These are phyloP conservation scores for Ilex aquifolium DNA, from an alignment of 257 asterid genomes.

Conservation along the genomic window DNA sequence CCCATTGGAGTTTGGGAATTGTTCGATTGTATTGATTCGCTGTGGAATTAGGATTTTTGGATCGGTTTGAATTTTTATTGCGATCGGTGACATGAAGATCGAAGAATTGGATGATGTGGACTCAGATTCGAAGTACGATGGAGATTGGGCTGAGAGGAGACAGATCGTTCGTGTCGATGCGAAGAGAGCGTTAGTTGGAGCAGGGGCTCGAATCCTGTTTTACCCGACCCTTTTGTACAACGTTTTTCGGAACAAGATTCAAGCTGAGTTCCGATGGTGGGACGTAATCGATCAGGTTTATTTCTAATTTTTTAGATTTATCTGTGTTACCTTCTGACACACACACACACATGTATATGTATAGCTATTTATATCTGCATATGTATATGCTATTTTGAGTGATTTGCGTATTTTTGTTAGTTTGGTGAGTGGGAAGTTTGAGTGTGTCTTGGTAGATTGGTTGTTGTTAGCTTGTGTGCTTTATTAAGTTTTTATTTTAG, in stretches of 20 bases:
- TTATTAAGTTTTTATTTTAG: no score
- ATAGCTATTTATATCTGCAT: no score
- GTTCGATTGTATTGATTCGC: no score
- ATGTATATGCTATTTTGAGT: background rate
- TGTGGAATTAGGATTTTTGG: background rate
- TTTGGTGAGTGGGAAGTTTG: no score
- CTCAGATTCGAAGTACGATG: constrained; percentile 18
- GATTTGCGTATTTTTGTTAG: no score
- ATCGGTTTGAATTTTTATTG: background rate
- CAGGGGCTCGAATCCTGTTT: constrained; percentile 93
- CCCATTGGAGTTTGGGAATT: background rate
- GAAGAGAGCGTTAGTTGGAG: constrained; percentile 84
- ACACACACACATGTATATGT: no score
- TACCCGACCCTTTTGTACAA: constrained; percentile 90
- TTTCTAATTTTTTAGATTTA: background rate
- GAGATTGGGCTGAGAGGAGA: constrained; percentile 14
- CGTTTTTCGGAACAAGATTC: constrained; percentile 78
- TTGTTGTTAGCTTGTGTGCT: no score
- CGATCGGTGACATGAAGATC: constrained; percentile 63
- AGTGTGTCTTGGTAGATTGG: no score
- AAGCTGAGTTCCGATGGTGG: constrained; percentile 95
- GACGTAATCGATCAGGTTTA: constrained; percentile 85
- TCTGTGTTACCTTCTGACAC: no score
- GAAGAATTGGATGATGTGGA: constrained; percentile 49
- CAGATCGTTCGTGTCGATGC: constrained; percentile 67